Percentiles rank a stretch among this genome's conserved stretches.
Conservation (phyloP, 2,329 filamentous ascomycete species). For the Aspergillus carbonarius region DNA sequence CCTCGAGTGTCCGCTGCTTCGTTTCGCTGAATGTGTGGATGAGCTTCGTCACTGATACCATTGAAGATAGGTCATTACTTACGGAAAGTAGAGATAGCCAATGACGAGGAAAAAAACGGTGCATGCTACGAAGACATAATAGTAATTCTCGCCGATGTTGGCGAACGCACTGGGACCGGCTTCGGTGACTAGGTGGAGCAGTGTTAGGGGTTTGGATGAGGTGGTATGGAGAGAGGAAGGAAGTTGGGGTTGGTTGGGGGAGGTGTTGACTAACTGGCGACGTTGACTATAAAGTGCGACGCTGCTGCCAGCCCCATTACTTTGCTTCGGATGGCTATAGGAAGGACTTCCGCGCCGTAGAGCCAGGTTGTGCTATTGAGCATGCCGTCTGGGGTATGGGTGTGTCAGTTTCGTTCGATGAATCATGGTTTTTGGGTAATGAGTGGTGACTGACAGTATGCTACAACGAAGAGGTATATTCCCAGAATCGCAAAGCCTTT, state of each 20-base stretch:
- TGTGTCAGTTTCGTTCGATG: background rate
- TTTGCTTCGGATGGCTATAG: constrained; percentile 54
- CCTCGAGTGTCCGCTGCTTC: constrained; percentile 50
- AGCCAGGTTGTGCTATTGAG: constrained; percentile 57
- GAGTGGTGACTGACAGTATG: constrained; percentile 47
- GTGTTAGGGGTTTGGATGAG: background rate
- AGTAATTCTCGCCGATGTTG: constrained; percentile 60
- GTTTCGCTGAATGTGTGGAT: constrained; percentile 39
- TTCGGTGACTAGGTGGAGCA: constrained; percentile 46
- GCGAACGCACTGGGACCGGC: constrained; percentile 58
- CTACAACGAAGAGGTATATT: constrained; percentile 59
- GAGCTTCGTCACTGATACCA: too few relatives aligned
- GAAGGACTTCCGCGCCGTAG: constrained; percentile 57
- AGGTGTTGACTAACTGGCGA: constrained; percentile 38
- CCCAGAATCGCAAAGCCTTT: constrained; percentile 61
- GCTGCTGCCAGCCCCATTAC: constrained; percentile 57
- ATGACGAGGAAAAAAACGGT: constrained; percentile 52
- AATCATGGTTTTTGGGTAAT: constrained; percentile 9
- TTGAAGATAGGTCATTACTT: constrained; percentile 19
- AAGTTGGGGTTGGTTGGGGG: background rate
- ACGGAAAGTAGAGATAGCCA: constrained; percentile 58
- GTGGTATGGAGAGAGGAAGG: background rate
- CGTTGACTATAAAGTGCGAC: constrained; percentile 57
- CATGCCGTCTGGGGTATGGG: constrained; percentile 44
- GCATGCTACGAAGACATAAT: constrained; percentile 59